Percentiles rank a stretch among this genome's conserved stretches.
These are phyloP conservation scores for Thraustochytrium sp. DNA, from an alignment of 352 stramenopile species.

Conservation along the genomic window DNA sequence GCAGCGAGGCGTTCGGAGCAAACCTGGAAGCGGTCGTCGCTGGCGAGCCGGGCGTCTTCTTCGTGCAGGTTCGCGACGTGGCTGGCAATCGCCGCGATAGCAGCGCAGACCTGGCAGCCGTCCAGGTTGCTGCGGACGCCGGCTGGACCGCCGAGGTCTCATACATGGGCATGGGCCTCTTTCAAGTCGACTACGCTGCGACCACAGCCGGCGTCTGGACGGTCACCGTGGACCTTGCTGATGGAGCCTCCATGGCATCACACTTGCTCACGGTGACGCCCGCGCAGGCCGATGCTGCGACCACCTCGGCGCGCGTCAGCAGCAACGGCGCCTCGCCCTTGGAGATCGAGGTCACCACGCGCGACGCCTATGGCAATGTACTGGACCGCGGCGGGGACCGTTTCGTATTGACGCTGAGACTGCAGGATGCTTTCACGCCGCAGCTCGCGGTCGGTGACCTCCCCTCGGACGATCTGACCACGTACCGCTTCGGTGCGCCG, in stretches of 20 bases:
- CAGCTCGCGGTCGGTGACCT: not conserved
- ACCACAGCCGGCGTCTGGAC: not conserved
- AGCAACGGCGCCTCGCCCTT: not conserved
- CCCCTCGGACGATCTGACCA: not conserved
- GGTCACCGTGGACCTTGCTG: not conserved
- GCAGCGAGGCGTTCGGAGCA: not conserved
- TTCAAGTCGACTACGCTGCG: not conserved
- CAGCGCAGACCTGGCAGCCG: not conserved
- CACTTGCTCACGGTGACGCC: not conserved
- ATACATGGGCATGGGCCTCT: not conserved
- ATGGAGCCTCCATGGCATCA: not conserved
- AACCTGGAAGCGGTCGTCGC: not conserved
- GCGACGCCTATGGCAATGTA: not conserved
- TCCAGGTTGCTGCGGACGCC: not conserved
- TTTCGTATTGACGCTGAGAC: not conserved
- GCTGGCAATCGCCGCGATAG: not conserved
- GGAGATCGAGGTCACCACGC: not conserved
- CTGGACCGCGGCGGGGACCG: not conserved
- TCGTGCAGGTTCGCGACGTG: not conserved
- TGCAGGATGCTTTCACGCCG: slow-evolving; percentile 10
- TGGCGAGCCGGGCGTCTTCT: not conserved
- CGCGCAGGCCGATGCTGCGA: not conserved
- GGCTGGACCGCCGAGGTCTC: not conserved
- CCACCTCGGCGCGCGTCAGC: not conserved
- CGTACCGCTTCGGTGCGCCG: not conserved